phyloP scores from a whole-genome alignment of 768 basidiomycete species.

The Pisolithus tinctorius region DNA sequence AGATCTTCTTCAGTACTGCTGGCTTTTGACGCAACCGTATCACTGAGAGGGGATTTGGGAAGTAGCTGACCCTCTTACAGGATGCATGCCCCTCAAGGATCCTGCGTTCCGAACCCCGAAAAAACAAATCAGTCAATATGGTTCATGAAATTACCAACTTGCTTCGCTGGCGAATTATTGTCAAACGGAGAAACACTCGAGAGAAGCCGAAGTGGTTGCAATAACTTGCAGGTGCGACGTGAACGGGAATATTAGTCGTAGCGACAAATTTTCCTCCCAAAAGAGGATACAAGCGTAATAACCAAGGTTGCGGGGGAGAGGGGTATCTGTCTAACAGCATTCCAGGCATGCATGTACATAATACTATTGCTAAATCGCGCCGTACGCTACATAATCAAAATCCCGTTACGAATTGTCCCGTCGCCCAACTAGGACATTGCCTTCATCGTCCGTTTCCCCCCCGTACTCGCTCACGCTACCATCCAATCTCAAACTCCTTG shows the following conservation, averaged over 20 bases:
- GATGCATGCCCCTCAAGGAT: neutral
- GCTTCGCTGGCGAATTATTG: neutral
- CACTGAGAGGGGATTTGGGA: too few species aligned
- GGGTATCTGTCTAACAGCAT: neutral
- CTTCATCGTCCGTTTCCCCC: slow-evolving; percentile 77
- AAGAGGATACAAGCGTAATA: too few species aligned
- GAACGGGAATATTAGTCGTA: neutral
- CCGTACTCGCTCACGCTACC: slow-evolving; percentile 64
- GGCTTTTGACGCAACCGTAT: too few species aligned
- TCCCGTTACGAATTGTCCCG: slow-evolving; percentile 27
- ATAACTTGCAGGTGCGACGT: neutral
- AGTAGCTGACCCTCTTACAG: too few species aligned
- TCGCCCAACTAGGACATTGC: slow-evolving; percentile 70
- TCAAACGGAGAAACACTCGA: neutral
- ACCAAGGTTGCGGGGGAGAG: slow-evolving; percentile 8
- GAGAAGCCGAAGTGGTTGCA: neutral
- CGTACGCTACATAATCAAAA: slow-evolving; percentile 8
- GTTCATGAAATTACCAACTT: neutral
- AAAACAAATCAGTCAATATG: neutral
- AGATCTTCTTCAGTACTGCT: too few species aligned
- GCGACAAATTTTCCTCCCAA: neutral
- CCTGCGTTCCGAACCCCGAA: neutral
- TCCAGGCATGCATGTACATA: slow-evolving; percentile 9
- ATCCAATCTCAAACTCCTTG: slow-evolving; percentile 33
- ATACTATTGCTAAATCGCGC: slow-evolving; percentile 8